Evolutionary conservation across 2,329 filamentous ascomycete species (phyloP), one percentile per base, ranked within the genome.

Genomic region (Balansia obtecta): DNA sequence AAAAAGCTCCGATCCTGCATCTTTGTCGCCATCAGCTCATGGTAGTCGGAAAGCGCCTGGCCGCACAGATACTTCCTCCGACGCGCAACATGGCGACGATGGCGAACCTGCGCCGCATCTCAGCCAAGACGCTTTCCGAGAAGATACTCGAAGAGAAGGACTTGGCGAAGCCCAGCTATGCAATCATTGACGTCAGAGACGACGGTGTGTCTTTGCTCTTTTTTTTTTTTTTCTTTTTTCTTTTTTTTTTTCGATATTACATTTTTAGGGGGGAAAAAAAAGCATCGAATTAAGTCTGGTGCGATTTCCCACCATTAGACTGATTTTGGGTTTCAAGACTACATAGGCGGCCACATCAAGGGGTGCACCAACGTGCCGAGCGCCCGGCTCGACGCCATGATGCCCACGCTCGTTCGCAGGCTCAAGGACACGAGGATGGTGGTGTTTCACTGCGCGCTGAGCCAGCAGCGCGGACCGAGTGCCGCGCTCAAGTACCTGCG

Each of bases 381-480:
- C 47, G 70, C 69, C 44, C 79, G 80, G 16, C 77, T 97, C 46
- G 87, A 95, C 60, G 78, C 79, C 63, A 80, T 77, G 57, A 80
- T 93, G 66, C 86, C 90, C 0, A 87, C 89, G 55, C 79, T 98
- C n/a, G 75, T 95, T 12, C 81, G 88, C 51, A 82, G 77, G 42
- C 77, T 96, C 45, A 72, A 80, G 56, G 81, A 84, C 62, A 89
- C 88, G 66, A 80, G 93, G 50, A 84, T 77, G 11, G 88, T 98
- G 13, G 80, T 98, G 1, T 98, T 98, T 66, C 93, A 98, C 70
- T 98, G 93, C 68, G 86, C 87, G 16, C 72, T 97, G 50, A 91
- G 85, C 57, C 93, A 97, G 71, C 86, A 95, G 69, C 77, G 93
- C 1, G 93, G 93, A 0, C 93, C 93, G 0, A 78, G 78, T 47